Conservation (phyloP, 1,284 basidiomycete species). For the Leccinum laetum region DNA sequence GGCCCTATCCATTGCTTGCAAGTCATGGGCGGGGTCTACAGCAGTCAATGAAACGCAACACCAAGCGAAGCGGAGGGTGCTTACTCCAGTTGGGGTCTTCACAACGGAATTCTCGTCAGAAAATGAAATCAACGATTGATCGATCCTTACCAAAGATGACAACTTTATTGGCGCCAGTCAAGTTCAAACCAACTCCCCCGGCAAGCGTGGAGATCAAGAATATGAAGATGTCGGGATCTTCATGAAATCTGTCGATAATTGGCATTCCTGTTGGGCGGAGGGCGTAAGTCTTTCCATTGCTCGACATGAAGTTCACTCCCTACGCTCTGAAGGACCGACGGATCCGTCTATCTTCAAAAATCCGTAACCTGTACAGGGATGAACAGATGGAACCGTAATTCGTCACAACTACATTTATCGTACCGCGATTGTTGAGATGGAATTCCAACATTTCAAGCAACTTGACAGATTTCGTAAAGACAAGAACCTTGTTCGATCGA, state of each 20-base stretch:
- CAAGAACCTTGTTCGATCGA: slow-evolving; percentile 71
- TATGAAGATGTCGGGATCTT: slow-evolving; percentile 70
- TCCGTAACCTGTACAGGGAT: slow-evolving; percentile 46
- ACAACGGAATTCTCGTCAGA: slow-evolving; percentile 3
- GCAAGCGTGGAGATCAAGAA: slow-evolving; percentile 82
- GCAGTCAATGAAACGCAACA: neutral
- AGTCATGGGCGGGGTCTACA: slow-evolving; percentile 80
- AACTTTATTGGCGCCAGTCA: slow-evolving; percentile 81
- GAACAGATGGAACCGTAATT: neutral
- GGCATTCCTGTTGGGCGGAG: slow-evolving; percentile 62
- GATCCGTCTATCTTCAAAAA: slow-evolving; percentile 77
- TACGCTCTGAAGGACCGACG: slow-evolving; percentile 63
- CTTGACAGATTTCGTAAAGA: slow-evolving; percentile 87
- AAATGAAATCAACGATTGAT: neutral
- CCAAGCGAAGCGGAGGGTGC: slow-evolving; percentile 25
- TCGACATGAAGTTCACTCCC: slow-evolving; percentile 22
- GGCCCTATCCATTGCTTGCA: slow-evolving; percentile 89
- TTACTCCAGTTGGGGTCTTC: slow-evolving; percentile 88
- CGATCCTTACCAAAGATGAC: slow-evolving; percentile 73
- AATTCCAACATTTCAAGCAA: slow-evolving; percentile 78
- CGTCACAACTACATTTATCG: neutral
- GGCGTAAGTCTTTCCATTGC: slow-evolving; percentile 11
- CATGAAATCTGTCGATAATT: slow-evolving; percentile 79
- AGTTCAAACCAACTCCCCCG: slow-evolving; percentile 75
- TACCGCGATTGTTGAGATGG: slow-evolving; percentile 60